A percentile compares a stretch with the other conserved stretches of the same genome.
These are phyloP conservation scores for Aphanomyces cochlioides DNA, from an alignment of 352 stramenopile species.

Conservation along the genomic window DNA sequence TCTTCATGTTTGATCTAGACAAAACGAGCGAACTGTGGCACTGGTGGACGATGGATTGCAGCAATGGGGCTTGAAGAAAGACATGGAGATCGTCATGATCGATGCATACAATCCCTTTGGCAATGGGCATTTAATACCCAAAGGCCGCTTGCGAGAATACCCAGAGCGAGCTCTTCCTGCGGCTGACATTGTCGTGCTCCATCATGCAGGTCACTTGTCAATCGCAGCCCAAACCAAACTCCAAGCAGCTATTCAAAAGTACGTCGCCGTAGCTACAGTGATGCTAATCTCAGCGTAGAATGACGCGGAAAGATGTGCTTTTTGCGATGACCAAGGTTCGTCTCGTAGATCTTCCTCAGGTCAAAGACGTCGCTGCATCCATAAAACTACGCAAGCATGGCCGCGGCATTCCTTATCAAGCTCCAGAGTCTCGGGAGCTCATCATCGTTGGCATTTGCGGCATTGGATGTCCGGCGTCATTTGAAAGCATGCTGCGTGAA, in stretches of 20 bases:
- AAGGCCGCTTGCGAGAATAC: constrained; percentile 51
- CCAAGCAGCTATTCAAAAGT: not conserved
- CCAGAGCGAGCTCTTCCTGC: constrained; percentile 43
- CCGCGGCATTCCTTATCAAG: not conserved
- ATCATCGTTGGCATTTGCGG: constrained; percentile 50
- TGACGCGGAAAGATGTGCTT: constrained; percentile 28
- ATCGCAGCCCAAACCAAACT: not conserved
- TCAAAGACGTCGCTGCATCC: not conserved
- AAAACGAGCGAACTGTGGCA: not conserved
- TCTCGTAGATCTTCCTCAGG: constrained; percentile 36
- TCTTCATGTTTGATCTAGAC: not conserved
- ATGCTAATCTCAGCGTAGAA: not conserved
- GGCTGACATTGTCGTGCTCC: constrained; percentile 54
- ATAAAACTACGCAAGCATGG: not conserved
- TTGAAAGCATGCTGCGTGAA: constrained; percentile 42
- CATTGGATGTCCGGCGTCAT: constrained; percentile 63
- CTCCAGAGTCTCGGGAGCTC: constrained; percentile 7
- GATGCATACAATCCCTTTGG: constrained; percentile 62
- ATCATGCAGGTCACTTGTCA: constrained; percentile 44
- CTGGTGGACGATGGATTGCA: constrained; percentile 66
- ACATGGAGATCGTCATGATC: constrained; percentile 70
- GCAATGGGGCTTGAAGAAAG: constrained; percentile 58
- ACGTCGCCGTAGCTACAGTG: not conserved
- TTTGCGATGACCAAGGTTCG: constrained; percentile 54
- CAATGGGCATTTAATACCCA: constrained; percentile 55